These are phyloP conservation scores for Fusarium paranaense DNA, from an alignment of 2,329 filamentous ascomycete species.

Conservation along the genomic window DNA sequence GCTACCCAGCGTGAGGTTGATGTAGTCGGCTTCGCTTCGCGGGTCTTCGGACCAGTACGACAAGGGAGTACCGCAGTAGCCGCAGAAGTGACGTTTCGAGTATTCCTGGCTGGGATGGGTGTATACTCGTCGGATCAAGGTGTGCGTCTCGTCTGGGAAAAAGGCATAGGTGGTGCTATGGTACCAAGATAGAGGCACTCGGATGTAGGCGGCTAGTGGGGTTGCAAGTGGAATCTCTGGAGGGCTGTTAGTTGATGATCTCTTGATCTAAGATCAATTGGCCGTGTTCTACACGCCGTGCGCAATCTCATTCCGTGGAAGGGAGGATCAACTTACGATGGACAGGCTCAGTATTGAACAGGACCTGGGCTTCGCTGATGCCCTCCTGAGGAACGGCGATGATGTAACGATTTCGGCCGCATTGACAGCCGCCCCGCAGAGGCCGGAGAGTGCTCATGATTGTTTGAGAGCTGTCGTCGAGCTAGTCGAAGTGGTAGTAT, in stretches of 20 bases:
- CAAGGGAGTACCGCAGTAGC: slow-evolving; percentile 89
- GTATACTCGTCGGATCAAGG: slow-evolving; percentile 75
- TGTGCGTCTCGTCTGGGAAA: slow-evolving; percentile 80
- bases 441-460: slow-evolving; percentile 63
- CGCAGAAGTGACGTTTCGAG: slow-evolving; percentile 84
- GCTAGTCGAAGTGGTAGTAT: not conserved
- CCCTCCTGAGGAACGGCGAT: slow-evolving; percentile 74
- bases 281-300: not conserved
- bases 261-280: not conserved
- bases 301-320: not conserved
- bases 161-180: slow-evolving; percentile 79
- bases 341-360: slow-evolving; percentile 77
- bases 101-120: slow-evolving; percentile 68
- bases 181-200: slow-evolving; percentile 85
- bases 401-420: slow-evolving; percentile 86
- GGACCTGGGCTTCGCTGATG: slow-evolving; percentile 70
- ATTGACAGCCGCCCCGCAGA: slow-evolving; percentile 83
- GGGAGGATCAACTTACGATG: slow-evolving; percentile 72
- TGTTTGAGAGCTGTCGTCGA: slow-evolving; percentile 1
- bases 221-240: slow-evolving; percentile 74
- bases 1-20: slow-evolving; percentile 85
- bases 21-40: slow-evolving; percentile 77
- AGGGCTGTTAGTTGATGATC: slow-evolving; percentile 19
- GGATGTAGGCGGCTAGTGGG: slow-evolving; percentile 83
- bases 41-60: slow-evolving; percentile 86